A percentile compares a stretch with the other conserved stretches of the same genome.
Conservation (phyloP, 2,329 filamentous ascomycete genomes). For the Aspergillus sojae region DNA sequence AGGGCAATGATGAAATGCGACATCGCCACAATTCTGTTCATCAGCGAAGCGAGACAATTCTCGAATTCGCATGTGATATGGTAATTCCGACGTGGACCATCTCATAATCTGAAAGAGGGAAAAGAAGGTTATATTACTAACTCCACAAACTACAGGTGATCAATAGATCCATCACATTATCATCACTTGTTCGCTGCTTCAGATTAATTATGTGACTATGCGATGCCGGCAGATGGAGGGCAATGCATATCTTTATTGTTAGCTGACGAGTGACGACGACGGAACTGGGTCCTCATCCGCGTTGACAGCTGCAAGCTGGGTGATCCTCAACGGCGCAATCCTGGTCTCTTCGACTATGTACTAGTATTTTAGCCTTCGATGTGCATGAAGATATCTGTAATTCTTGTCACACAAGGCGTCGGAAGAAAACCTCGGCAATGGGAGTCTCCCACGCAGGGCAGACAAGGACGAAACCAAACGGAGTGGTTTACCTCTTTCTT, state of each 20-base stretch:
- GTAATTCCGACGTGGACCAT: neutral
- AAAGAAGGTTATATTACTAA: neutral
- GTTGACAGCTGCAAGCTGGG: constrained; percentile 19
- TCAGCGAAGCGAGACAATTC: neutral
- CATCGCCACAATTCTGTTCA: neutral
- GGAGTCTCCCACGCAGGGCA: neutral
- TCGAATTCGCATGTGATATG: neutral
- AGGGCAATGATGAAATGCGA: neutral
- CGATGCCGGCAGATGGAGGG: neutral
- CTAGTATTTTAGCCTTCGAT: neutral
- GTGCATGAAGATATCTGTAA: neutral
- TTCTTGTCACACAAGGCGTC: neutral
- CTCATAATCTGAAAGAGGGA: neutral
- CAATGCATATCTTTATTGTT: neutral
- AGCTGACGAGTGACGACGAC: neutral
- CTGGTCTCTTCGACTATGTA: neutral
- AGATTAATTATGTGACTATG: constrained; percentile 1
- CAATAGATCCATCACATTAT: constrained; percentile 21
- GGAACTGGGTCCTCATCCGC: constrained; percentile 1
- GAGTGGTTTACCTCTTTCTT: neutral
- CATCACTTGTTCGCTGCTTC: constrained; percentile 18
- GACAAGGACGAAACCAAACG: neutral
- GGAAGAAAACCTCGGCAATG: neutral
- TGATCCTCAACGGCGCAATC: constrained; percentile 17
- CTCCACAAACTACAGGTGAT: constrained; percentile 4